These are phyloP conservation scores for Lathyrus tuberosus DNA, from an alignment of 306 rosid species.

Conservation along the genomic window DNA sequence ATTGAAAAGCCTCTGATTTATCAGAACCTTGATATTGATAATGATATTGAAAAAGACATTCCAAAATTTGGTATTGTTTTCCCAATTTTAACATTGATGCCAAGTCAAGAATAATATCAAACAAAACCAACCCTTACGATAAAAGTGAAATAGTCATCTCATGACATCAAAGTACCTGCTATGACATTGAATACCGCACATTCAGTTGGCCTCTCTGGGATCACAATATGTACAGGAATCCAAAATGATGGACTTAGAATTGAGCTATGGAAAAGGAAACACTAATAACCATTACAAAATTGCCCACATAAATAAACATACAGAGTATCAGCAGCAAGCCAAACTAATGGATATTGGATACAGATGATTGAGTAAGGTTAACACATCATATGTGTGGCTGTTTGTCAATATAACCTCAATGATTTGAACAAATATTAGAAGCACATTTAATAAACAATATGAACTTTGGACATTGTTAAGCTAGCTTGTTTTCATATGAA, in stretches of 20 bases:
- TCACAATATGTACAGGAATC: conserved; percentile 91
- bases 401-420: neutral
- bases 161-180: conserved; percentile 67
- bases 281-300: conserved; percentile 29
- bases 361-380: neutral
- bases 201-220: conserved; percentile 97
- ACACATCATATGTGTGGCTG: conserved; percentile 12
- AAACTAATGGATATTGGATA: neutral
- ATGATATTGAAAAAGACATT: conserved; percentile 7
- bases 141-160: conserved; percentile 13
- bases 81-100: conserved; percentile 23
- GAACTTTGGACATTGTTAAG: neutral
- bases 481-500: too few species aligned
- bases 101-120: conserved; percentile 35
- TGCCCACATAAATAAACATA: conserved; percentile 23
- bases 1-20: conserved; percentile 25
- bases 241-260: conserved; percentile 84
- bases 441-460: neutral
- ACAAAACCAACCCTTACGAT: conserved; percentile 12
- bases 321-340: conserved; percentile 26
- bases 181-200: conserved; percentile 80
- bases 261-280: conserved; percentile 56
- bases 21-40: neutral
- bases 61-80: conserved; percentile 1
- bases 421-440: conserved; percentile 18